A percentile compares a stretch with the other conserved stretches of the same genome.
Evolutionary conservation across 306 rosid species (phyloP).

Genomic region (Quercus bicolor): DNA sequence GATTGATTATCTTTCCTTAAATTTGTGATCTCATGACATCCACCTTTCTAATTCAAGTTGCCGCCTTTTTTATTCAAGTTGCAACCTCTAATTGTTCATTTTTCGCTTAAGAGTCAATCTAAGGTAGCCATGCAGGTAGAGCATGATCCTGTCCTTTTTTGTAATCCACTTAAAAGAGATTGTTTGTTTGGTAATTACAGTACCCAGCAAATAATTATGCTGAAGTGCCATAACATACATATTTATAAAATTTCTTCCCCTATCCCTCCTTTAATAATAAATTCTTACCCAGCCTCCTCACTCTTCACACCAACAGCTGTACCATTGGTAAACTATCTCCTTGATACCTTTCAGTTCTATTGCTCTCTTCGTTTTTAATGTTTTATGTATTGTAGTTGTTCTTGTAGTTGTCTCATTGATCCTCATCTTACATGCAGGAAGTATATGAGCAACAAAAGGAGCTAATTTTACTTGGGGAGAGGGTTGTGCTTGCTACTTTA

Average conservation of each 20-base stretch:
- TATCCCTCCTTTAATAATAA: not conserved
- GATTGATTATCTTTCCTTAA: not conserved
- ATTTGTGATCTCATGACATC: not conserved
- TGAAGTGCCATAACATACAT: not conserved
- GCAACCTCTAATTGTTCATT: not conserved
- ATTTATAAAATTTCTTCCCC: not conserved
- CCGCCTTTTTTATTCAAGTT: not conserved
- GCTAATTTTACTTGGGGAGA: slow-evolving; percentile 82
- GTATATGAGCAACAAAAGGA: slow-evolving; percentile 94
- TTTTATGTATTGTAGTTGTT: not conserved
- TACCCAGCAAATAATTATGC: not conserved
- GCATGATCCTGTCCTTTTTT: not conserved
- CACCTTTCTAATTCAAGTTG: not conserved
- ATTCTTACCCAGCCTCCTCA: not conserved
- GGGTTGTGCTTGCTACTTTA: slow-evolving; percentile 96
- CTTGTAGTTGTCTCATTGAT: not conserved
- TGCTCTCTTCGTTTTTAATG: not conserved
- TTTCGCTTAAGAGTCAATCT: not conserved
- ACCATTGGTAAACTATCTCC: not conserved
- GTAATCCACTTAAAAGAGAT: not conserved
- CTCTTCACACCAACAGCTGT: not conserved
- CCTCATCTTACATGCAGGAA: slow-evolving; percentile 59
- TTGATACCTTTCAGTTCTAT: not conserved
- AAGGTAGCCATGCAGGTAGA: not conserved
- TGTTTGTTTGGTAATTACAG: not conserved